These are phyloP conservation scores for Priceomyces medius DNA, from an alignment of 805 yeast genomes.

Conservation along the genomic window DNA sequence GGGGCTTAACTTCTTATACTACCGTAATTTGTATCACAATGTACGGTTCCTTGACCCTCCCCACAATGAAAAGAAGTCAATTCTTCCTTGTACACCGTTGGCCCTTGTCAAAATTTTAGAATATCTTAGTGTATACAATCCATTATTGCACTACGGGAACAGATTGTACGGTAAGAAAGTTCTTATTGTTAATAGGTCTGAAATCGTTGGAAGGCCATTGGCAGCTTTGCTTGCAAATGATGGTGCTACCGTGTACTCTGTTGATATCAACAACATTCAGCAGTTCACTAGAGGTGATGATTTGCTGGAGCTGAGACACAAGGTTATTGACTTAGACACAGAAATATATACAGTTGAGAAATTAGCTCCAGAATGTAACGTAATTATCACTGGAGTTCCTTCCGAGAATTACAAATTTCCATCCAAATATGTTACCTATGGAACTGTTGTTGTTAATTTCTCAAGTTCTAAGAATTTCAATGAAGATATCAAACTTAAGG, in stretches of 20 bases:
- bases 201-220: constrained; percentile 95
- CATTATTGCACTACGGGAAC: constrained; percentile 81
- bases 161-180: constrained; percentile 90
- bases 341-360: constrained; percentile 53
- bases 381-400: constrained; percentile 95
- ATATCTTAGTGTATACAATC: constrained; percentile 83
- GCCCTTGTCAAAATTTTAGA: constrained; percentile 93
- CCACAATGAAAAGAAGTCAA: constrained; percentile 68
- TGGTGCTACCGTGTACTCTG: constrained; percentile 94
- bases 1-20: constrained; percentile 86
- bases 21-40: constrained; percentile 94
- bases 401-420: constrained; percentile 82
- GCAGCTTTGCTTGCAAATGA: constrained; percentile 96
- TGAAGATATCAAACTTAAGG: constrained; percentile 77
- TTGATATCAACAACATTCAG: constrained; percentile 83
- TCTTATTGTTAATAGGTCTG: constrained; percentile 88
- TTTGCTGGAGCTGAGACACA: constrained; percentile 74
- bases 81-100: constrained; percentile 94
- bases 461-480: constrained; percentile 85
- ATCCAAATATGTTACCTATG: constrained; percentile 71
- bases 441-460: constrained; percentile 89
- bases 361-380: constrained; percentile 77
- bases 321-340: constrained; percentile 58
- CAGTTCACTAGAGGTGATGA: constrained; percentile 94
- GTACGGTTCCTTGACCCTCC: constrained; percentile 76